phyloP scores from a whole-genome alignment of 129 eudicot genomes.

The Glebionis coronaria region DNA sequence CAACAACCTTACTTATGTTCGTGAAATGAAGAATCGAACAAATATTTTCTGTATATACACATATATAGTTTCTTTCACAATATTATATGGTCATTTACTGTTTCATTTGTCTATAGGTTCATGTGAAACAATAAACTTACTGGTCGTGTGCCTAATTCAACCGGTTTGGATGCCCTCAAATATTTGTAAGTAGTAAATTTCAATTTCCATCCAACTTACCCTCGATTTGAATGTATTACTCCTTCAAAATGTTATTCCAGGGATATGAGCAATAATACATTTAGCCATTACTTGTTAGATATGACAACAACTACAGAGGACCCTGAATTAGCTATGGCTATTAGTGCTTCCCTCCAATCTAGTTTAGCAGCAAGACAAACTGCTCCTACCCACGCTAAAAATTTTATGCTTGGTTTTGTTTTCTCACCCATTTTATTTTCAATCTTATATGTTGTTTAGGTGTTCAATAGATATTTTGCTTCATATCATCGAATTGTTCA shows the following conservation, averaged over 20 bases:
- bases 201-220: not conserved
- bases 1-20: slow-evolving; percentile 40
- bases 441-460: too few species aligned
- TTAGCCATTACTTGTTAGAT: too few species aligned
- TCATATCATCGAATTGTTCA: too few species aligned
- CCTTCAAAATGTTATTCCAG: slow-evolving; percentile 27
- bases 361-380: too few species aligned
- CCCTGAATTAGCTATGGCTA: too few species aligned
- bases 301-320: too few species aligned
- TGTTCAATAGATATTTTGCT: too few species aligned
- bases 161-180: slow-evolving; percentile 37
- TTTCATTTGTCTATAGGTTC: slow-evolving; percentile 25
- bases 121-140: slow-evolving; percentile 47
- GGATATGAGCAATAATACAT: slow-evolving; percentile 60
- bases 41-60: not conserved
- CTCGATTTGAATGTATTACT: not conserved
- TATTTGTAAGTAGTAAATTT: slow-evolving; percentile 42
- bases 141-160: slow-evolving; percentile 46
- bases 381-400: too few species aligned
- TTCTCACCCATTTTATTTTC: too few species aligned
- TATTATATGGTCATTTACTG: not conserved
- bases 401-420: too few species aligned
- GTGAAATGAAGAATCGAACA: slow-evolving; percentile 30
- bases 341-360: too few species aligned
- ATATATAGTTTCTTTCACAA: too few species aligned